Base-by-base conservation (phyloP, 768 basidiomycete genomes). In the Calocera cornea region DNA sequence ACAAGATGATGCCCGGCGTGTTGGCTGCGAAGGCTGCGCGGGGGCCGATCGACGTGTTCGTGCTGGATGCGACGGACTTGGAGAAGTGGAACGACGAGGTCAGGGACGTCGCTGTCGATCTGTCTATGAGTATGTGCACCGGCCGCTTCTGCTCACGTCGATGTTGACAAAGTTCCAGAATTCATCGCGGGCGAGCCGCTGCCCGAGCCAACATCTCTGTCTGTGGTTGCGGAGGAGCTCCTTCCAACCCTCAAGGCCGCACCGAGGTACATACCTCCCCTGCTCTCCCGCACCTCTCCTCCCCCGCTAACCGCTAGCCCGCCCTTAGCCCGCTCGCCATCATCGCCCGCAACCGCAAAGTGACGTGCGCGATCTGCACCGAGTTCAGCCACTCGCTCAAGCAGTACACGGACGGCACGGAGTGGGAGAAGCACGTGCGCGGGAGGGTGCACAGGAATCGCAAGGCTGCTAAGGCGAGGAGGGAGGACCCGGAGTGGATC, bases 1-100 rank as follows among this genome's bases (percentile, higher is more conserved):
- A 92, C 74, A 95, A 97, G 76, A 77, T 98, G 16, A 75, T 97
- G 38, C 95, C 94, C 1, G 86, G 84, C 1, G 77, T 88, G 16
- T 74, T 81, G 36, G 78, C 80, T 12, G 81, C 84, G 10, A 84
- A 85, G 66, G 70, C 72, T 11, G 72, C 71, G 33, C 75, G 72
- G 1, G 72, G 75, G 12, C 68, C 71, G n/a, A 77, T 78, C 7
- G 80, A 72, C 70, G 78, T 73, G 77, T 86, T 88, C 74, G 75
- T 90, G 34, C 78, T 89, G 33, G 86, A 92, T 73, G 89, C 90
- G 2, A 85, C 86, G 64, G 80, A 89, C 1, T 84, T 81, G 1
- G 79, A 85, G 5, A 72, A 77, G 14, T 92, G 90, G 90, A 70
- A 73, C n/a, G 72, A 70, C 0, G 79, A 83, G 65, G 88, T 91